A percentile compares a stretch with the other conserved stretches of the same genome.
Evolutionary conservation across 2,329 filamentous ascomycete species (phyloP).

Genomic region (Onygenales sp.): DNA sequence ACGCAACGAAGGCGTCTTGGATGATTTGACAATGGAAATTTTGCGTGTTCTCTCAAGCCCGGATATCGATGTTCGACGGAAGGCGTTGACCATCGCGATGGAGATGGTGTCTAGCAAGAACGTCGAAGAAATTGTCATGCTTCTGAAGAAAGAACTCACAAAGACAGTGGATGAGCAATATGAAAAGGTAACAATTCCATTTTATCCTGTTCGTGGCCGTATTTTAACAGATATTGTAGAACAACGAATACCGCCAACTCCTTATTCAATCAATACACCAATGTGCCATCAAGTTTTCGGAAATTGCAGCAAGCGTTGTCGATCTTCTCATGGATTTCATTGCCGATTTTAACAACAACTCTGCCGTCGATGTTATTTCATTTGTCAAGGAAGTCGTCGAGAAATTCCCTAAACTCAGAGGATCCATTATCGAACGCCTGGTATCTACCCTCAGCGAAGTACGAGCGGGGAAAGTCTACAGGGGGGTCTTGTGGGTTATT

Average conservation of each 20-base stretch:
- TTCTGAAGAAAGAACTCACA: slow-evolving; percentile 92
- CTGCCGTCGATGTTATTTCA: slow-evolving; percentile 92
- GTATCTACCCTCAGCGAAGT: slow-evolving; percentile 89
- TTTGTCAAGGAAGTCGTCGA: slow-evolving; percentile 99
- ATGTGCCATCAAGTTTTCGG: slow-evolving; percentile 97
- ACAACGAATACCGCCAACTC: slow-evolving; percentile 85
- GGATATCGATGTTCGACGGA: slow-evolving; percentile 89
- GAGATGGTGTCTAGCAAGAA: slow-evolving; percentile 99
- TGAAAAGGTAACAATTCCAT: slow-evolving; percentile 57
- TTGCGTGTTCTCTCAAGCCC: slow-evolving; percentile 88
- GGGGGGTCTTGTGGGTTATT: slow-evolving; percentile 93
- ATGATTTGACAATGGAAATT: slow-evolving; percentile 95
- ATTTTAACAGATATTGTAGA: slow-evolving; percentile 37
- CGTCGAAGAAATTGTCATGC: slow-evolving; percentile 89
- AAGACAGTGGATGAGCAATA: slow-evolving; percentile 99
- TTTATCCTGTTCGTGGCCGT: not conserved
- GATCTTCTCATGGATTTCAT: slow-evolving; percentile 99
- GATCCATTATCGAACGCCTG: slow-evolving; percentile 76
- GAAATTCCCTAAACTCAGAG: slow-evolving; percentile 84
- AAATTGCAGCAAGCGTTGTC: slow-evolving; percentile 93
- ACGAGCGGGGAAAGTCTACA: slow-evolving; percentile 91
- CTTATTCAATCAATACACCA: slow-evolving; percentile 96
- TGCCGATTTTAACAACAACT: slow-evolving; percentile 93
- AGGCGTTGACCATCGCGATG: slow-evolving; percentile 79
- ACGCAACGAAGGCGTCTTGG: slow-evolving; percentile 82